Base-by-base conservation (phyloP, 768 basidiomycete species). In the Boletus tylopilopsis region DNA sequence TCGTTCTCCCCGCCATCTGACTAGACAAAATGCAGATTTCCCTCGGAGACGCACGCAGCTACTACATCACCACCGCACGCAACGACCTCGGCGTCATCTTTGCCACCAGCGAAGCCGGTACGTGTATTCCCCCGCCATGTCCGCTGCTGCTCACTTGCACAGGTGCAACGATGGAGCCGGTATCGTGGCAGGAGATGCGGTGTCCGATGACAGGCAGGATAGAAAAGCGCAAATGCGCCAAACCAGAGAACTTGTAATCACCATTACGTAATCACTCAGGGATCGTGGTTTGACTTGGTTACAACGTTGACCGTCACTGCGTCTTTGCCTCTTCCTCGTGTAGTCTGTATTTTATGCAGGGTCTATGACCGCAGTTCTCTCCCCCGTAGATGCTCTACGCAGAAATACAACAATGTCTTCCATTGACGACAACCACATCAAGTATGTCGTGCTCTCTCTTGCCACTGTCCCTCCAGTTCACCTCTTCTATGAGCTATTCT, bases 51-150 rank as follows among this genome's bases (percentile, higher is more conserved):
- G 84, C 92, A 22, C 81, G 90, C 37, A 91, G 87, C 59, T 95
- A 95, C 70, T 94, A 91, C 71, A 77, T 95, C 24, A 90, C 92
- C 0, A 95, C 93, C 4, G 93, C 89, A 7, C 74, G 89, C 35
- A 94, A 94, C 64, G 87, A 94, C 56, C 78, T 95, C 4, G 93
- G 94, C 0, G 93, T 95, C 9, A 86, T 94, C 45, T 94, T 90
- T 64, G 93, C 92, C 11, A 87, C 85, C 7, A 90, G 88, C 65
- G 91, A 93, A 71, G 84, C 86, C 41, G 90, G 90, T 82, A 60
- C 58, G 76, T 71, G 42, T 11, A 36, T 19, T n/a, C 23, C 13
- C 10, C 24, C 6, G 5, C 37, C 13, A 16, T 16, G 21, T 41
- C 24, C 50, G 45, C 37, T 34, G 47, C 27, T 46, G 19, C 46